Evolutionary conservation across 257 asterid genomes (phyloP), one percentile per base, ranked within the genome.

Genomic region (Primulina tabacum): DNA sequence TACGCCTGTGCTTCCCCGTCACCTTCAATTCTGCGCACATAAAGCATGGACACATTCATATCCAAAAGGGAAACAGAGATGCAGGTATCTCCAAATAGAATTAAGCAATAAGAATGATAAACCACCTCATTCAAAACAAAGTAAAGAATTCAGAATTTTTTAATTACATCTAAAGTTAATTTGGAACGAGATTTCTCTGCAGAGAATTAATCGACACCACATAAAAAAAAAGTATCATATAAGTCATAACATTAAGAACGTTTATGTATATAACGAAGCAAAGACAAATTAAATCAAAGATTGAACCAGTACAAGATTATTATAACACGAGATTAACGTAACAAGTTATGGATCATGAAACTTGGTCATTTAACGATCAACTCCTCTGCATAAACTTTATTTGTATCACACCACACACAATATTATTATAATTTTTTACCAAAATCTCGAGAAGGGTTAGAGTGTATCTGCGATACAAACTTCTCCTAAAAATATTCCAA

Each of bases 21-120:
- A 77, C 85, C 78, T 84, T 84, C 32, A 94, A 78, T 65, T 84
- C 99, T 94, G 85, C 14, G 0, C 40, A 28, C 30, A 66, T 2
- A 40, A 38, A 65, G 24, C 52, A 12, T 16, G 43, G 58, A 26
- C 8, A 52, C 3, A 62, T 71, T 52, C 26, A 68, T 9, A 43
- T 34, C 14, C 33, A 12, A 7, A 30, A 28, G 6, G 16, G 50
- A 11, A 40, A 16, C 35, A n/a, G 58, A 57, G 16, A 7, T n/a
- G 20, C 16, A 33, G n/a, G 24, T 2, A 38, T 35, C 17, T 64
- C 55, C 55, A 4, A 7, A 47, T 10, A 29, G 18, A 35, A 4
- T 32, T 17, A 30, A 38, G 43, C 66, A 6, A 12, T 33, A 34
- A 33, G 24, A 63, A 17, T 26, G 6, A 43, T 50, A 67, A 50